A percentile compares a stretch with the other conserved stretches of the same genome.
Evolutionary conservation across 371 early-diverging fungal genomes (phyloP).

Genomic region (Coemansia sp.): DNA sequence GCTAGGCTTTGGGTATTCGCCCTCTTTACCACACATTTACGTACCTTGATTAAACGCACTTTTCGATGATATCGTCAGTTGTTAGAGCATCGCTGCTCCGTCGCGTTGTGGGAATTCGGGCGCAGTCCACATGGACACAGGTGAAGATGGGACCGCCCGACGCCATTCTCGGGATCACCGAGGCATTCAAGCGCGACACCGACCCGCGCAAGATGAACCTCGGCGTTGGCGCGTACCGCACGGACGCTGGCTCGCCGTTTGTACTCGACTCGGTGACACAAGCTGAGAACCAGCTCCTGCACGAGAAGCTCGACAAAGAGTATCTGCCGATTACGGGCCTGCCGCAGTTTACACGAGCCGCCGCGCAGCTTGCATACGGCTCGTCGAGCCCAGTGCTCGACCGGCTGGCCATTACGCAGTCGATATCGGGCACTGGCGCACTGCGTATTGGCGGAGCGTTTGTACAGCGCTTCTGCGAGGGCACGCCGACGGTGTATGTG

Average conservation of each 20-base stretch:
- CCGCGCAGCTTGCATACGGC: constrained; percentile 89
- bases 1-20: not conserved
- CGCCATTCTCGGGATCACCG: constrained; percentile 94
- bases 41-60: not conserved
- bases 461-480: constrained; percentile 77
- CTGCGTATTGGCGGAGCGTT: constrained; percentile 94
- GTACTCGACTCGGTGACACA: constrained; percentile 86
- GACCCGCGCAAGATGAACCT: constrained; percentile 95
- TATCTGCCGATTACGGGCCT: constrained; percentile 95
- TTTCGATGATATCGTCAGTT: constrained; percentile 20
- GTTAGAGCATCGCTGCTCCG: constrained; percentile 11
- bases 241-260: constrained; percentile 91
- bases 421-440: constrained; percentile 97
- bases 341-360: constrained; percentile 76
- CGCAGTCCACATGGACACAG: constrained; percentile 50
- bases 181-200: constrained; percentile 92
- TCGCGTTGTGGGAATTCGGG: constrained; percentile 5
- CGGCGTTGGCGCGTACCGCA: constrained; percentile 97
- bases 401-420: constrained; percentile 86
- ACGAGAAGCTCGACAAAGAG: constrained; percentile 84
- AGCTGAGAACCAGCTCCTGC: constrained; percentile 79
- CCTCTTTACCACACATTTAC: too few relatives aligned
- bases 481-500: constrained; percentile 78
- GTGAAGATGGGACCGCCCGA: constrained; percentile 83
- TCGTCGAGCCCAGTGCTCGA: constrained; percentile 70